phyloP scores from a whole-genome alignment of 2,329 filamentous ascomycete species.

The Cladosporium sp. region DNA sequence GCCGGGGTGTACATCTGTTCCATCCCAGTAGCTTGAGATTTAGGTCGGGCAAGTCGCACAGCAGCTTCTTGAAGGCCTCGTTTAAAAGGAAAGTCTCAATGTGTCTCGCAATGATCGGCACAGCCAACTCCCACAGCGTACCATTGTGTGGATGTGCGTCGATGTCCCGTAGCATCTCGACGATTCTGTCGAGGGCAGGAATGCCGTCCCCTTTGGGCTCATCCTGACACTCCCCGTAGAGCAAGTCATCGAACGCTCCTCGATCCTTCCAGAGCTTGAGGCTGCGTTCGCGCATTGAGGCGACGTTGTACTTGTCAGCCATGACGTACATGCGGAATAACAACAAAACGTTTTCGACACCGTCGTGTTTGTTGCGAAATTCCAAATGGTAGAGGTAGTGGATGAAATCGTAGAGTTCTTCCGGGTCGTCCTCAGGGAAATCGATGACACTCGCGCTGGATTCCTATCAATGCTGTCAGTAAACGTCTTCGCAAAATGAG shows the following conservation, averaged over 20 bases:
- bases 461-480: neutral
- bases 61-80: neutral
- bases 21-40: too few species aligned
- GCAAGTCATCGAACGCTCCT: neutral
- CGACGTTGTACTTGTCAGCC: slow-evolving; percentile 36
- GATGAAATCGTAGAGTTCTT: neutral
- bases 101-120: neutral
- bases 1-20: too few species aligned
- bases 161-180: too few species aligned
- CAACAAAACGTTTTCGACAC: neutral
- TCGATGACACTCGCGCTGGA: neutral
- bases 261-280: neutral
- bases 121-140: neutral
- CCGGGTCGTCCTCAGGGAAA: neutral
- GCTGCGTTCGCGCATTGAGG: slow-evolving; percentile 25
- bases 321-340: slow-evolving; percentile 36
- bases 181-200: too few species aligned
- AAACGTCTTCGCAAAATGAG: neutral
- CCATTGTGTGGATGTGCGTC: neutral
- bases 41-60: neutral
- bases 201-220: too few species aligned
- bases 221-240: too few species aligned
- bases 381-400: neutral
- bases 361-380: neutral
- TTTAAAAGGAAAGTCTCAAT: neutral